phyloP scores from a whole-genome alignment of 2,329 filamentous ascomycete species.

The Xylariales sp. region DNA sequence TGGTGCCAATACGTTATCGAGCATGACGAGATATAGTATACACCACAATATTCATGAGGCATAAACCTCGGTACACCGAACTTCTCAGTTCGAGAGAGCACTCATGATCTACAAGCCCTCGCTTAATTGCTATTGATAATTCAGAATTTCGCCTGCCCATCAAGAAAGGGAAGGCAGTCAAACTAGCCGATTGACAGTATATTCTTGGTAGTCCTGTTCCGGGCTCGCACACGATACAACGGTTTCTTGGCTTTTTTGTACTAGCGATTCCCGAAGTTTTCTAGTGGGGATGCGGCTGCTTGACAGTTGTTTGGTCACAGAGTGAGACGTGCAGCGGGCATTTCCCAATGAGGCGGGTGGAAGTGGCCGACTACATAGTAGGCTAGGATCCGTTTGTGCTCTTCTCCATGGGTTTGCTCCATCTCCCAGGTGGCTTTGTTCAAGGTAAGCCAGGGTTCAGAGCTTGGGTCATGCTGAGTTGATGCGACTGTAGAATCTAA shows the following conservation, averaged over 20 bases:
- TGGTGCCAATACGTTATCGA: too few relatives aligned
- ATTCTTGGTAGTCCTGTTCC: background rate
- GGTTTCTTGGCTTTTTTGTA: background rate
- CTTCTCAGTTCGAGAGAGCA: background rate
- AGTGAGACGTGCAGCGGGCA: background rate
- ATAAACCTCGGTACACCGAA: background rate
- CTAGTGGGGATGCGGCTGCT: background rate
- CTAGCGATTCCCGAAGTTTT: too few relatives aligned
- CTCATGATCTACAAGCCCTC: too few relatives aligned
- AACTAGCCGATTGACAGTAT: too few relatives aligned
- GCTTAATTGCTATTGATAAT: too few relatives aligned
- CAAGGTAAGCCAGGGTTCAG: background rate
- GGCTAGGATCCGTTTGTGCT: background rate
- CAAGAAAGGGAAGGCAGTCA: too few relatives aligned
- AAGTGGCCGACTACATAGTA: background rate
- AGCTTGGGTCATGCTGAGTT: too few relatives aligned
- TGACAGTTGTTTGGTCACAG: background rate
- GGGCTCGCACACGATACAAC: background rate
- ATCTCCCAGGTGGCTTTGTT: too few relatives aligned
- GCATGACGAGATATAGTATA: conserved; percentile 5
- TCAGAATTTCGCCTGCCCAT: too few relatives aligned
- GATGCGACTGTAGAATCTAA: too few relatives aligned
- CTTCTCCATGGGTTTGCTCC: background rate
- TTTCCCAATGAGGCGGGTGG: background rate
- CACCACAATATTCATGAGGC: background rate